Evolutionary conservation across 1,284 basidiomycete genomes (phyloP), one percentile per base, ranked within the genome.

Genomic region (Rhodotorula sp.): DNA sequence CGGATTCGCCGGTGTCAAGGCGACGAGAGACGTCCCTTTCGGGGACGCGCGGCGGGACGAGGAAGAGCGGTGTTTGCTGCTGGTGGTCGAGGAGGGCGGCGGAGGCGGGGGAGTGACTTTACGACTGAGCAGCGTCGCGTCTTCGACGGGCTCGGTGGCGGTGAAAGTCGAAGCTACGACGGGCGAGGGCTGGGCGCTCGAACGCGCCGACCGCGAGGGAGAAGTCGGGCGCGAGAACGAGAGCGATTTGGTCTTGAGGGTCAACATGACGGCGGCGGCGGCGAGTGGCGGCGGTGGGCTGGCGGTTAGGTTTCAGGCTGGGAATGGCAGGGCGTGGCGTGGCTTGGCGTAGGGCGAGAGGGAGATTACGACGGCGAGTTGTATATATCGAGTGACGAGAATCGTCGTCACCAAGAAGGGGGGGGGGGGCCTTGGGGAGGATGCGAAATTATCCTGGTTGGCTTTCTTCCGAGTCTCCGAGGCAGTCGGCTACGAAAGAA

Each of bases 141-240:
- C n/a, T 45, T 56, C 31, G 26, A 28, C 56, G 31, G 56, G 16
- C 19, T 34, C 15, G 21, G 52, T 19, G 18, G 50, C 16, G n/a
- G 55, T 26, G 21, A 23, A 43, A 47, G 54, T n/a, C 23, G 31
- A 7, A 8, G 64, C 26, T 21, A 50, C 28, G 59, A 47, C 19
- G 31, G 49, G 28, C n/a, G 58, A 48, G 26, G 26, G 63, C 15
- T 28, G 56, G 48, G 14, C 56, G 21, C 49, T 52, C 49, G 60
- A 58, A 55, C 8, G 66, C 58, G 56, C 12, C n/a, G n/a, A n/a
- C 31, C 64, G 63, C 4, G 66, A 60, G 6, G 73, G 70, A 1
- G 73, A 71, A 18, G 60, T 58, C 48, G 56, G 62, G 38, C 70
- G 70, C 12, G 72, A 74, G 55, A 74, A 60, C 18, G 48, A 57